Evolutionary conservation across 2,329 filamentous ascomycete genomes (phyloP), one percentile per base, ranked within the genome.

Genomic region (Dactylellina haptotyla): DNA sequence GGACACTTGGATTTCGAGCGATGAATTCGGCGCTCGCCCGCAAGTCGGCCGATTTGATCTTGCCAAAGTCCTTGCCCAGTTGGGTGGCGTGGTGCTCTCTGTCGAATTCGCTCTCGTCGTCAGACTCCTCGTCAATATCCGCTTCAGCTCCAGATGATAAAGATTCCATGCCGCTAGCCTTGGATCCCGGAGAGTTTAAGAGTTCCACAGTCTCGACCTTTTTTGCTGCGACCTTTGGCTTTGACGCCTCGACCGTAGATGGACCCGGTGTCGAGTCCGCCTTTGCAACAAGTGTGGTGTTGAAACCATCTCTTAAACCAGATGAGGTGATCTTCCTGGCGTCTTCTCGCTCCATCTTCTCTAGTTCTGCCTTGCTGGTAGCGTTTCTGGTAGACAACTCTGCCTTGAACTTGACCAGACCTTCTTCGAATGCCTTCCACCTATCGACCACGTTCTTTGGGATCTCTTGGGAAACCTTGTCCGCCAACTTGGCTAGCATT

Each of bases 401-500:
- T 50, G 84, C 83, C 79, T 90, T 85, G 80, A 99, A 94, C 34
- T 84, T 86, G 75, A 87, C 86, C 14, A 98, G 87, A 78, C 95
- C 94, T 51, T 86, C 85, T 26, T 96, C 84, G 83, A 96, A 97
- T 58, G 86, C 89, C 51, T 86, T 84, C 79, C 91, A 93, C 56
- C 91, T 84, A 77, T 89, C 87, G 18, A 86, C 84, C 0, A 86
- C 85, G 74, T 89, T 88, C 79, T 93, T 90, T 64, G 93, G 91
- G 34, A 97, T 84, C 56, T 90, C 87, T 76, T 91, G 88, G 81
- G 97, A 97, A 43, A 98, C 93, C 81, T 96, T 91, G 79, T 99
- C 95, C 18, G 98, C 86, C 78, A 99, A 82, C n/a, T 89, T 88
- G n/a, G 91, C 91, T 90, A 99, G 93, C 95, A 99, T 99, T 84